Percentiles rank a stretch among this genome's conserved stretches.
These are phyloP conservation scores for Pneumocystis carinii DNA, from an alignment of 1,139 yeast species.

Conservation along the genomic window DNA sequence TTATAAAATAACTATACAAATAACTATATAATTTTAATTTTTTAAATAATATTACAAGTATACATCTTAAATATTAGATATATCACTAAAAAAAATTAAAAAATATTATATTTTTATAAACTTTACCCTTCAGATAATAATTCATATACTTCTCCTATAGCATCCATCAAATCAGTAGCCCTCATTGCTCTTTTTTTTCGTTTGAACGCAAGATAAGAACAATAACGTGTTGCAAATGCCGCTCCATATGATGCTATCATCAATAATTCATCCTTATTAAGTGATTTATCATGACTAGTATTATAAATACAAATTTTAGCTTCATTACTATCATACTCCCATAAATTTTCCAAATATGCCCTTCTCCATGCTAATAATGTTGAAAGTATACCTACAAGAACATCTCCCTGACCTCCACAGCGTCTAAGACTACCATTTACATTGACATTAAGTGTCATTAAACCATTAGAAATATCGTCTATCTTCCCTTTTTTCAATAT, in stretches of 20 bases:
- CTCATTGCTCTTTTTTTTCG: conserved; percentile 65
- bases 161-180: conserved; percentile 63
- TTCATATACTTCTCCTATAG: conserved; percentile 49
- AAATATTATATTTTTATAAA: background rate
- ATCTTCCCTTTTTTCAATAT: conserved; percentile 56
- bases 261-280: conserved; percentile 29
- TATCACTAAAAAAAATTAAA: background rate
- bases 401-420: conserved; percentile 84
- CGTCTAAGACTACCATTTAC: conserved; percentile 52
- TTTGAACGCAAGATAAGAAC: conserved; percentile 51
- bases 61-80: background rate
- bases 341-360: conserved; percentile 40
- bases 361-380: conserved; percentile 53
- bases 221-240: conserved; percentile 47
- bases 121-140: conserved; percentile 31
- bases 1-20: background rate
- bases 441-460: conserved; percentile 16
- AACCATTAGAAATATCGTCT: conserved; percentile 49
- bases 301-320: conserved; percentile 13
- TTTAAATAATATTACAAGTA: background rate
- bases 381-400: conserved; percentile 56
- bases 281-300: conserved; percentile 16
- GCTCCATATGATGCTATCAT: conserved; percentile 66
- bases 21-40: background rate
- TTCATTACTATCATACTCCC: conserved; percentile 31